Conservation (phyloP, 2,329 filamentous ascomycete genomes). For the Cladosporium austrohemisphaericum region DNA sequence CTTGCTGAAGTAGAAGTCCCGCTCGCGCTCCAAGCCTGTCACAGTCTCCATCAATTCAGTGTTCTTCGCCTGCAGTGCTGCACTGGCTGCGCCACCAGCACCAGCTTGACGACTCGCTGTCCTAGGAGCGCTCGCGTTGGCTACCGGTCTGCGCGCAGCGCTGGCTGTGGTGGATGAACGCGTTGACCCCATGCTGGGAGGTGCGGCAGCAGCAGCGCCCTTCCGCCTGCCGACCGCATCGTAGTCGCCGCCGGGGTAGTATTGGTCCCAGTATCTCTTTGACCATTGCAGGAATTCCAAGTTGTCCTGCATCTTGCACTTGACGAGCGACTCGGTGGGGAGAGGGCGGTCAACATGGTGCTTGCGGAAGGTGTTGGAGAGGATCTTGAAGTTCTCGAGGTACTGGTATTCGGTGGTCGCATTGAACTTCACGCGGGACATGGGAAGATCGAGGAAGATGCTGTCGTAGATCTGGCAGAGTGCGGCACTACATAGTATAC, state of each 20-base stretch:
- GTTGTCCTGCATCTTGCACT: constrained; percentile 99
- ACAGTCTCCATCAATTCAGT: constrained; percentile 90
- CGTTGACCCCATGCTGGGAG: constrained; percentile 48
- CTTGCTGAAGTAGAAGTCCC: constrained; percentile 99
- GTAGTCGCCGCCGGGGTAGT: constrained; percentile 96
- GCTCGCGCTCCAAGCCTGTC: constrained; percentile 87
- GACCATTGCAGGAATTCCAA: constrained; percentile 97
- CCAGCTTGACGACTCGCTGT: constrained; percentile 41
- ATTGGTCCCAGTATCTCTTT: constrained; percentile 96
- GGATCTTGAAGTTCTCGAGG: constrained; percentile 95
- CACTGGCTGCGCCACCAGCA: constrained; percentile 52
- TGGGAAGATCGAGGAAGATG: constrained; percentile 93
- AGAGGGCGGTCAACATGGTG: constrained; percentile 87
- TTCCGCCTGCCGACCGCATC: constrained; percentile 84
- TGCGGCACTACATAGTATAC: constrained; percentile 63
- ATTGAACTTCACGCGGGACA: constrained; percentile 97
- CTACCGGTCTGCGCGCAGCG: constrained; percentile 32
- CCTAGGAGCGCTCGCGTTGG: constrained; percentile 45
- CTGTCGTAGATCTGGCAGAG: constrained; percentile 98
- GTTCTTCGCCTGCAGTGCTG: constrained; percentile 80
- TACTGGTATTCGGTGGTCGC: constrained; percentile 96
- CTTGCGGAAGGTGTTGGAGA: constrained; percentile 83
- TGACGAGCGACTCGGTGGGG: constrained; percentile 81
- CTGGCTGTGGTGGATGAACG: constrained; percentile 57
- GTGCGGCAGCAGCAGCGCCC: constrained; percentile 56